Base-by-base conservation (phyloP, 768 basidiomycete genomes). In the Naganishia onofrii region DNA sequence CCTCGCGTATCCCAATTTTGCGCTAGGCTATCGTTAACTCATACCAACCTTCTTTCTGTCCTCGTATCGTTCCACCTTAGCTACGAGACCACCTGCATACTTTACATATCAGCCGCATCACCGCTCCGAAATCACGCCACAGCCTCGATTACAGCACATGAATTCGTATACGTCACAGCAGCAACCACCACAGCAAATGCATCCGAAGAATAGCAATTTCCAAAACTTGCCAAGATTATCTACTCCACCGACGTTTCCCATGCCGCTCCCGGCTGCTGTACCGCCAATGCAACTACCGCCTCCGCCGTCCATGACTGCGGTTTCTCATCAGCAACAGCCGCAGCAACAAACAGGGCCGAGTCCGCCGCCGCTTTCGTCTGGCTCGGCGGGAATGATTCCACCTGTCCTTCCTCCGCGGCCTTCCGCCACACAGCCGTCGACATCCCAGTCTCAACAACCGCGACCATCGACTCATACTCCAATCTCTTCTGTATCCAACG, bases 161-260 rank as follows among this genome's bases (percentile, higher is more conserved):
- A 12, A 34, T 17, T 36, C 31, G n/a, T 58, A 58, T 23, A 10
- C 34, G 3, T 34, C 34, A 17, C 31, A 57, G 21, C 56, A 32
- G 32, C 34, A 36, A 4, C 34, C 34, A 12, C 12, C 32, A 8
- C n/a, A 42, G 23, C 60, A 63, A 36, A 23, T 42, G 7, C 23
- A 2, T 8, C 60, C 36, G 4, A 63, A 63, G 23, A 44, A 29
- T 17, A 63, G 38, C 60, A 63, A 63, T 44, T 15, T 63, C 36
- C 38, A 44, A 7, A 63, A 63, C 29, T 36, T 63, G 36, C 60
- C 60, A 28, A 63, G 38, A 36, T 17, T 63, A 23, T 42, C 60
- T 8, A 63, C 60, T 13, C 60, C 60, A 12, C 28, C 60, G 17
- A 63, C 38, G 21, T 42, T 63, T n/a, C 60, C 60, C 29, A 15